Conservation (phyloP, 2,329 filamentous ascomycete species). For the Rhinocladiella similis region DNA sequence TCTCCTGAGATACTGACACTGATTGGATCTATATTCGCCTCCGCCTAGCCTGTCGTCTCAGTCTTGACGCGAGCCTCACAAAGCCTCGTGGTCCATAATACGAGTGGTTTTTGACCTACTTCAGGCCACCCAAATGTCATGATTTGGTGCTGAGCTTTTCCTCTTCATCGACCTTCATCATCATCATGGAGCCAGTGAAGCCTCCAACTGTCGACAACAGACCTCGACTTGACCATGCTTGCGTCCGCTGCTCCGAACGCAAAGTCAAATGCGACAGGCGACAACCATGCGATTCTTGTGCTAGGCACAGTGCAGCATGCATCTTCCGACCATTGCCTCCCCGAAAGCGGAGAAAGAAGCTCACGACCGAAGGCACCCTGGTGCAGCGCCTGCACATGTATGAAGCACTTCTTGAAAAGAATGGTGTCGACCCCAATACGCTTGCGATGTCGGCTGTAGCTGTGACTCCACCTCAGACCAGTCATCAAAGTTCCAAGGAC, state of each 20-base stretch:
- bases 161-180: too few species aligned
- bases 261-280: conserved; percentile 47
- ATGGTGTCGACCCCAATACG: conserved; percentile 18
- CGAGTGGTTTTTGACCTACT: too few species aligned
- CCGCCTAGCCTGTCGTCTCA: too few species aligned
- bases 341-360: conserved; percentile 23
- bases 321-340: conserved; percentile 31
- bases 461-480: too few species aligned
- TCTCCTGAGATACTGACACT: too few species aligned
- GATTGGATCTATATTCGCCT: too few species aligned
- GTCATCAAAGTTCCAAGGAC: not conserved
- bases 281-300: conserved; percentile 47
- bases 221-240: conserved; percentile 28
- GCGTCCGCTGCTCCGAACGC: conserved; percentile 40
- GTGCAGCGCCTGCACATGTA: conserved; percentile 16
- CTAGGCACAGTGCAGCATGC: conserved; percentile 38
- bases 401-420: conserved; percentile 21
- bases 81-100: too few species aligned
- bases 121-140: too few species aligned
- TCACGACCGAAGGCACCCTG: conserved; percentile 10
- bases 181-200: not conserved
- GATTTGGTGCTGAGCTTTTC: too few species aligned
- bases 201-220: not conserved
- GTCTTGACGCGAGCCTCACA: too few species aligned
- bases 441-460: not conserved